These are phyloP conservation scores for Brassica hybrid DNA, from an alignment of 441 rosid species.

Conservation along the genomic window DNA sequence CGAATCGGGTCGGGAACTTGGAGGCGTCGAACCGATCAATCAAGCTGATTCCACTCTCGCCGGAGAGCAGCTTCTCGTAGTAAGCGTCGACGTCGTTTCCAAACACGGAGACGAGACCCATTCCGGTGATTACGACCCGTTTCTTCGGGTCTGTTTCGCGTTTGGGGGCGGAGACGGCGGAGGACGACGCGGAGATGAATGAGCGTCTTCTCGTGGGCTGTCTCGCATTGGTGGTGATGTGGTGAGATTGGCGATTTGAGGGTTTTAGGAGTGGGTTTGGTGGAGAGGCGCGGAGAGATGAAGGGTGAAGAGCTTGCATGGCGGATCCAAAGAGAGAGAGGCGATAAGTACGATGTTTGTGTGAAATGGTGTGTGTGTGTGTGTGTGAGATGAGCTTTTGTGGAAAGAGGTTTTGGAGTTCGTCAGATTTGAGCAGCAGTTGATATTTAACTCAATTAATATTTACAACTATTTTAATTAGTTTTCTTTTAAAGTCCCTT, in stretches of 20 bases:
- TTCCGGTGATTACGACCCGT: constrained; percentile 90
- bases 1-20: constrained; percentile 94
- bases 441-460: neutral
- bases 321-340: constrained; percentile 30
- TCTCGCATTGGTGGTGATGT: constrained; percentile 44
- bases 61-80: constrained; percentile 81
- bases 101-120: constrained; percentile 94
- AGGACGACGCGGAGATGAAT: constrained; percentile 60
- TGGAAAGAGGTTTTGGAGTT: neutral
- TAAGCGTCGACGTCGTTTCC: constrained; percentile 88
- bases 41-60: constrained; percentile 85
- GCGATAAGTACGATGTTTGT: constrained; percentile 50
- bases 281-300: constrained; percentile 64
- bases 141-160: constrained; percentile 96
- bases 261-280: constrained; percentile 52
- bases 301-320: constrained; percentile 78
- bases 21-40: constrained; percentile 96
- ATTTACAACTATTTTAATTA: neutral
- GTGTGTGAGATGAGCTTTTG: constrained; percentile 16
- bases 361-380: too few species aligned
- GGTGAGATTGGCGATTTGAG: constrained; percentile 43
- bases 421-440: neutral
- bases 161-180: too few species aligned
- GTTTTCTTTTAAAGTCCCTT: neutral
- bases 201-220: constrained; percentile 44